Base-by-base conservation (phyloP, 1,284 basidiomycete genomes). In the Serendipita sp. region DNA sequence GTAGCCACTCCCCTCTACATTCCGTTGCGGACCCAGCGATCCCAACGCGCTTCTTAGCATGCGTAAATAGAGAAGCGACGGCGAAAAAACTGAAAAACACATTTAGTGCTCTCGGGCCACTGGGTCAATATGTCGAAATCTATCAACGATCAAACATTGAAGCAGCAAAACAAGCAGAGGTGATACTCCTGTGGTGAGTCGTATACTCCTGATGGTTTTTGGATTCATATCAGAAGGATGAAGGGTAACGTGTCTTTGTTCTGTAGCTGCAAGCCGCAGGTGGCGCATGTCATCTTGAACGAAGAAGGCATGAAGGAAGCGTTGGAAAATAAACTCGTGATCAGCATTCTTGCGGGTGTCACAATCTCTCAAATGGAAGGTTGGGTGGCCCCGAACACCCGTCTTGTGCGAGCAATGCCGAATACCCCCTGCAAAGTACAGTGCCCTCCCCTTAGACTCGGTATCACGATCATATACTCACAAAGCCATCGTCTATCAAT, bases 271-370 rank as follows among this genome's bases (percentile, higher is more conserved):
- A 99, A 99, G 74, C 96, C 96, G 1, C 88, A 99, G 69, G 77
- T 94, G 65, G 93, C 93, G 0, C 78, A 84, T 60, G 70, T 75
- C 26, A 90, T 99, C 67, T 77, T 99, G 22, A 73, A 72, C 17
- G 86, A 91, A 69, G 71, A 80, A 4, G 93, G 93, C n/a, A 89
- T 99, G 78, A 77, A 78, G 58, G 87, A 92, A 63, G 95, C 93
- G 1, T 77, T 99, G 49, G 82, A 84, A 41, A 87, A 87, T 60
- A 99, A 99, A 74, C 81, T 99, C 1, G 78, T 99, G 64, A 90
- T 98, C 71, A 97, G 94, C 68, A 98, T 99, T 70, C 85, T 96
- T 49, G 95, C 96, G 6, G 96, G 96, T 67, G 86, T 97, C 3
- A 95, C 90, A 15, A 91, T 98, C 67, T 69, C 78, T 15, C 93